Percentiles rank a stretch among this genome's conserved stretches.
phyloP scores from a whole-genome alignment of 192 early-diverging fungal genomes.

The Podochytrium sp. region DNA sequence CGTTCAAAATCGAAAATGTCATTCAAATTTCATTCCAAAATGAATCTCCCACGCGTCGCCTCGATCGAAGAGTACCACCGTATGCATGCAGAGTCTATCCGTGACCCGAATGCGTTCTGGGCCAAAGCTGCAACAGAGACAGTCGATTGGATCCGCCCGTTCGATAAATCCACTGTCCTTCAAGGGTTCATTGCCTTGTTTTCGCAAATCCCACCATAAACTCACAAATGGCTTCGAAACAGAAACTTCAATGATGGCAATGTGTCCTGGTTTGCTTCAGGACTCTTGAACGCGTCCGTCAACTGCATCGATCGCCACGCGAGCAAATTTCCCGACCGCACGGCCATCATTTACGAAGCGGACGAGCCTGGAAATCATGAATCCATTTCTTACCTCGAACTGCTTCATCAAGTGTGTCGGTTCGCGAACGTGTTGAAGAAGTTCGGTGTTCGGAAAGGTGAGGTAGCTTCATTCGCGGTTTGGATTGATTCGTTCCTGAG shows the following conservation, averaged over 20 bases:
- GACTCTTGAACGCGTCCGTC: conserved; percentile 86
- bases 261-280: conserved; percentile 91
- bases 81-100: too few relatives aligned
- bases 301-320: conserved; percentile 98
- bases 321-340: conserved; percentile 68
- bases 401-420: too few relatives aligned
- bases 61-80: too few relatives aligned
- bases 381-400: conserved; percentile 86
- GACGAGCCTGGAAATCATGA: conserved; percentile 74
- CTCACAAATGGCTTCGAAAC: too few relatives aligned
- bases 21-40: too few relatives aligned
- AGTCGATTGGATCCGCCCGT: conserved; percentile 81
- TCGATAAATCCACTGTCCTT: conserved; percentile 59
- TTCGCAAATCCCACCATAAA: too few relatives aligned
- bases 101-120: too few relatives aligned
- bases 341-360: conserved; percentile 49
- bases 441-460: conserved; percentile 76
- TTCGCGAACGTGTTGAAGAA: conserved; percentile 78
- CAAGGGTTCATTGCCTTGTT: conserved; percentile 43
- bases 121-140: too few relatives aligned
- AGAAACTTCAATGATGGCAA: conserved; percentile 82
- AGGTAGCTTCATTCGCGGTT: neutral
- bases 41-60: too few relatives aligned
- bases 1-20: conserved; percentile 67
- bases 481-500: too few relatives aligned